These are phyloP conservation scores for Phalaenopsis aphrodite DNA, from an alignment of 106 monocot genomes.

Conservation along the genomic window DNA sequence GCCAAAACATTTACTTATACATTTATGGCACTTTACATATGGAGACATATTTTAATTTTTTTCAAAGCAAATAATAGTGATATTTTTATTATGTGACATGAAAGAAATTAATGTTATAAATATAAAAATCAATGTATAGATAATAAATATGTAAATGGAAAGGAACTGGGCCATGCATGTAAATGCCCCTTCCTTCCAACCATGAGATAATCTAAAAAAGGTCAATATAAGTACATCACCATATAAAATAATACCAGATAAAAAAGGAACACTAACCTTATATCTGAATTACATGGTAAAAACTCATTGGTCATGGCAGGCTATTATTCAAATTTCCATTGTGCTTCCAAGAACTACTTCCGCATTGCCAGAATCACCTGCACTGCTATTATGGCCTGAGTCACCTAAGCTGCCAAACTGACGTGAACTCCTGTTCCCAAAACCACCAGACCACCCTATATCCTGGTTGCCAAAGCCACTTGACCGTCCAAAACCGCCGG, in stretches of 20 bases:
- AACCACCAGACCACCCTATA: conserved; percentile 19
- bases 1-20: too few relatives aligned
- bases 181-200: too few relatives aligned
- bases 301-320: not conserved
- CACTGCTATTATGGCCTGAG: too few relatives aligned
- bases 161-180: too few relatives aligned
- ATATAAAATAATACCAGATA: not conserved
- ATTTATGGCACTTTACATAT: too few relatives aligned
- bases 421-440: conserved; percentile 20
- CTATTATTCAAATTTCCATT: not conserved
- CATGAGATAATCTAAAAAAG: too few relatives aligned
- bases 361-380: not conserved
- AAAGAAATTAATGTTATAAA: too few relatives aligned
- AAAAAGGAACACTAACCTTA: not conserved
- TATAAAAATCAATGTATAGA: too few relatives aligned
- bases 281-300: not conserved
- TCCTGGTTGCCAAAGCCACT: conserved; percentile 6
- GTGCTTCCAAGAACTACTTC: not conserved
- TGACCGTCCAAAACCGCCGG: conserved; percentile 16
- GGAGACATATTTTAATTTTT: too few relatives aligned
- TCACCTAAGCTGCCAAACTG: conserved; percentile 19
- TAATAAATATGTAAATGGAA: too few relatives aligned
- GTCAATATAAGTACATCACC: not conserved
- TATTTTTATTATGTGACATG: too few relatives aligned
- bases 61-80: too few relatives aligned